Percentiles rank a stretch among this genome's conserved stretches.
These are phyloP conservation scores for Trichoderma breve DNA, from an alignment of 2,329 filamentous ascomycete species.

Conservation along the genomic window DNA sequence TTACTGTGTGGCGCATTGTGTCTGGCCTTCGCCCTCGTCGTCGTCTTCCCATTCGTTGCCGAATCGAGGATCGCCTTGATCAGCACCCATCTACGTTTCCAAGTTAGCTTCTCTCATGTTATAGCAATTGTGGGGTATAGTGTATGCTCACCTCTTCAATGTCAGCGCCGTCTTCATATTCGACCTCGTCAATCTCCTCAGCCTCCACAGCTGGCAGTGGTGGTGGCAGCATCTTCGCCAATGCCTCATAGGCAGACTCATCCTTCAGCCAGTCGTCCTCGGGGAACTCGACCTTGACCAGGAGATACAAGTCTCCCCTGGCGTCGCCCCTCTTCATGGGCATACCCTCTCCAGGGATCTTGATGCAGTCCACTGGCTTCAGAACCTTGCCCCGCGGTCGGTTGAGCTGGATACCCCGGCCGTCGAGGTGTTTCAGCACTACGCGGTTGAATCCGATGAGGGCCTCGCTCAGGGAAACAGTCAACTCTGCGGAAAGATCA, in stretches of 20 bases:
- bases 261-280: slow-evolving; percentile 78
- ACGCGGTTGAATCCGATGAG: slow-evolving; percentile 86
- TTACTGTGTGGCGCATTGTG: slow-evolving; percentile 75
- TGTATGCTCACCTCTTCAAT: slow-evolving; percentile 65
- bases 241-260: slow-evolving; percentile 65
- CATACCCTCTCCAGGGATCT: slow-evolving; percentile 90
- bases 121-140: background rate
- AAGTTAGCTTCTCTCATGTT: background rate
- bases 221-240: slow-evolving; percentile 74
- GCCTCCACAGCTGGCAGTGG: slow-evolving; percentile 60
- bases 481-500: slow-evolving; percentile 79
- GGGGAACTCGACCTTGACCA: slow-evolving; percentile 85
- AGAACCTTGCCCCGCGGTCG: slow-evolving; percentile 81
- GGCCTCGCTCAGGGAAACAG: slow-evolving; percentile 79
- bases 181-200: slow-evolving; percentile 81
- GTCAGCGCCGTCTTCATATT: slow-evolving; percentile 78
- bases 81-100: slow-evolving; percentile 63
- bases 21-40: slow-evolving; percentile 62
- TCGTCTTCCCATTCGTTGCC: slow-evolving; percentile 69
- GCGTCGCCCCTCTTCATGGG: slow-evolving; percentile 80
- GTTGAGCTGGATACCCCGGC: slow-evolving; percentile 79
- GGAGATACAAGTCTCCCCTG: slow-evolving; percentile 83
- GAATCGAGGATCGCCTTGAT: slow-evolving; percentile 65
- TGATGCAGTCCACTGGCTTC: slow-evolving; percentile 79
- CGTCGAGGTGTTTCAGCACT: slow-evolving; percentile 89